Percentiles rank a stretch among this genome's conserved stretches.
These are phyloP conservation scores for Botrytis squamosa DNA, from an alignment of 2,329 filamentous ascomycete genomes.

Conservation along the genomic window DNA sequence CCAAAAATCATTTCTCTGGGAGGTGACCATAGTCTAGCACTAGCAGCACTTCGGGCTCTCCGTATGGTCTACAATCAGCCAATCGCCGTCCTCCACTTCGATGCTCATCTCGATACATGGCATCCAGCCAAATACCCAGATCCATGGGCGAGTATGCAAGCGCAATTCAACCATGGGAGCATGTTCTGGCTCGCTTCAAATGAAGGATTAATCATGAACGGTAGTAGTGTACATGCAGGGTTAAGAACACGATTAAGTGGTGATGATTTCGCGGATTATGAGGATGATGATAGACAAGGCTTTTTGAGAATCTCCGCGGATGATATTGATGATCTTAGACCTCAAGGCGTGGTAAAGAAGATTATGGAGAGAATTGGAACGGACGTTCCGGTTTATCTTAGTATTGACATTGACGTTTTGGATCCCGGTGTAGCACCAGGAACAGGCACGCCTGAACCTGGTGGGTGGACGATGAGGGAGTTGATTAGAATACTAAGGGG, in stretches of 20 bases:
- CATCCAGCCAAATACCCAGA: slow-evolving; percentile 67
- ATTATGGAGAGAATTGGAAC: slow-evolving; percentile 73
- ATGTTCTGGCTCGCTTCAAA: slow-evolving; percentile 89
- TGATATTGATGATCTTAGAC: slow-evolving; percentile 82
- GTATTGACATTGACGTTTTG: slow-evolving; percentile 77
- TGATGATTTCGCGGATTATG: slow-evolving; percentile 63
- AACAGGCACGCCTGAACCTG: slow-evolving; percentile 85
- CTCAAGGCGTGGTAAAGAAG: slow-evolving; percentile 63
- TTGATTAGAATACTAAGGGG: slow-evolving; percentile 80
- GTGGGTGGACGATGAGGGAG: slow-evolving; percentile 88
- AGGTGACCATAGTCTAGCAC: slow-evolving; percentile 69
- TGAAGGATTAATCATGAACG: slow-evolving; percentile 75
- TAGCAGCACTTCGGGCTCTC: slow-evolving; percentile 67
- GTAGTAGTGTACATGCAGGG: slow-evolving; percentile 76
- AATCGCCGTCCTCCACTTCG: slow-evolving; percentile 72
- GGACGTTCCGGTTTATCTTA: slow-evolving; percentile 76
- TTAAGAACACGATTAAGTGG: slow-evolving; percentile 74
- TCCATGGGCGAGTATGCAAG: slow-evolving; percentile 69
- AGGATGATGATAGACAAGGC: slow-evolving; percentile 71
- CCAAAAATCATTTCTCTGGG: slow-evolving; percentile 62
- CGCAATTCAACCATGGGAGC: slow-evolving; percentile 80
- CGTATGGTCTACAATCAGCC: slow-evolving; percentile 60
- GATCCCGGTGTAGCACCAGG: slow-evolving; percentile 70
- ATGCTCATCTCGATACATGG: slow-evolving; percentile 47
- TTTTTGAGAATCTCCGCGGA: slow-evolving; percentile 80